These are phyloP conservation scores for Exserohilum turcica DNA, from an alignment of 2,329 filamentous ascomycete species.

Conservation along the genomic window DNA sequence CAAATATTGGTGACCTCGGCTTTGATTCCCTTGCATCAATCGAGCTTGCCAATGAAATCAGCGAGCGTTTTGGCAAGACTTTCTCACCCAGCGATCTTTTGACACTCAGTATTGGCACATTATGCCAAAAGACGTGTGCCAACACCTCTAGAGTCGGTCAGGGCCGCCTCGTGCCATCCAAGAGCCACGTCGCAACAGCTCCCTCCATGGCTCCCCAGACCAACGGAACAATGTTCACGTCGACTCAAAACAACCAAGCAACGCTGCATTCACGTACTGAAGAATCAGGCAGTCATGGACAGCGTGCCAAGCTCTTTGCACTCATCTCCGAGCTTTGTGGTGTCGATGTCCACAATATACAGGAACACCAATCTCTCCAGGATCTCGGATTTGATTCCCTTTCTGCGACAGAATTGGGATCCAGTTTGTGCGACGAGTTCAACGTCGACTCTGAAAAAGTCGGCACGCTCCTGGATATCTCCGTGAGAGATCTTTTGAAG, in stretches of 20 bases:
- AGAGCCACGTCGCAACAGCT: background rate
- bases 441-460: slow-evolving; percentile 6
- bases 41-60: slow-evolving; percentile 17
- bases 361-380: slow-evolving; percentile 9
- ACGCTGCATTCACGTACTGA: background rate
- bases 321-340: slow-evolving; percentile 13
- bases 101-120: slow-evolving; percentile 5
- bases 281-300: background rate
- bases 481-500: slow-evolving; percentile 6
- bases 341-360: background rate
- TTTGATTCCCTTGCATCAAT: slow-evolving; percentile 23
- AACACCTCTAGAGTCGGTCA: background rate
- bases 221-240: background rate
- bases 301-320: slow-evolving; percentile 3
- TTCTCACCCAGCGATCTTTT: slow-evolving; percentile 6
- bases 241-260: too few relatives aligned
- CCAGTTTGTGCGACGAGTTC: slow-evolving; percentile 9
- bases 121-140: slow-evolving; percentile 4
- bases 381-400: slow-evolving; percentile 18
- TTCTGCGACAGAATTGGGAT: slow-evolving; percentile 13
- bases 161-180: background rate
- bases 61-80: background rate
- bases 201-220: background rate
- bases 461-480: slow-evolving; percentile 10
- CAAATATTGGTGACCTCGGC: slow-evolving; percentile 21